phyloP scores from a whole-genome alignment of 1,284 basidiomycete genomes.

The Afroboletus lepidellus region DNA sequence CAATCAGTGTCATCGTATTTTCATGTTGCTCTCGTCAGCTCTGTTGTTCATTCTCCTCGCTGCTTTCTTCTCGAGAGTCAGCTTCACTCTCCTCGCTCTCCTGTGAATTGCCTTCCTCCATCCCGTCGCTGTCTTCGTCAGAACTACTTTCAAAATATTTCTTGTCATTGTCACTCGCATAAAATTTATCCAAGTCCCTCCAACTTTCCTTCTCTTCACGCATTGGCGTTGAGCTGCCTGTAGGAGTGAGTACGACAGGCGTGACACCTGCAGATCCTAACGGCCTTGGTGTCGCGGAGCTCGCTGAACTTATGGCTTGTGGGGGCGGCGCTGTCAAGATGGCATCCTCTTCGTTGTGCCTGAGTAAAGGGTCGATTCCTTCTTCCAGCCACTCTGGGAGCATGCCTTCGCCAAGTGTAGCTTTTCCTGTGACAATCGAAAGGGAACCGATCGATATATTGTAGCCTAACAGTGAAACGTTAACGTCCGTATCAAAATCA shows the following conservation, averaged over 20 bases:
- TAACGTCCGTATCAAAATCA: neutral
- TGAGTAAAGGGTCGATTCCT: constrained; percentile 55
- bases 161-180: constrained; percentile 42
- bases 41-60: constrained; percentile 19
- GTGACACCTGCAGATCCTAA: constrained; percentile 26
- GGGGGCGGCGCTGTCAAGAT: constrained; percentile 35
- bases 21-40: constrained; percentile 5
- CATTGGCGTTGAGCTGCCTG: constrained; percentile 42
- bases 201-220: constrained; percentile 45
- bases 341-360: constrained; percentile 57
- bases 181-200: constrained; percentile 70
- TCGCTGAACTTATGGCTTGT: constrained; percentile 41
- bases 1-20: constrained; percentile 11
- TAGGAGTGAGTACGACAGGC: constrained; percentile 55
- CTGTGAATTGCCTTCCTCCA: constrained; percentile 34
- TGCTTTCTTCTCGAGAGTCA: constrained; percentile 28
- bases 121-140: constrained; percentile 30
- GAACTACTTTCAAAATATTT: constrained; percentile 21
- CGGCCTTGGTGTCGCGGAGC: constrained; percentile 15
- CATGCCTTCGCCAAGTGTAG: constrained; percentile 41
- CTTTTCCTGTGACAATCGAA: constrained; percentile 52
- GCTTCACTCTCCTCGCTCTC: constrained; percentile 35
- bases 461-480: constrained; percentile 35
- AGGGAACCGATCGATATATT: constrained; percentile 56
- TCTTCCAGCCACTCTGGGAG: constrained; percentile 64